Percentiles rank a stretch among this genome's conserved stretches.
phyloP scores from a whole-genome alignment of 2,329 filamentous ascomycete genomes.

The Pseudopithomyces maydicus region DNA sequence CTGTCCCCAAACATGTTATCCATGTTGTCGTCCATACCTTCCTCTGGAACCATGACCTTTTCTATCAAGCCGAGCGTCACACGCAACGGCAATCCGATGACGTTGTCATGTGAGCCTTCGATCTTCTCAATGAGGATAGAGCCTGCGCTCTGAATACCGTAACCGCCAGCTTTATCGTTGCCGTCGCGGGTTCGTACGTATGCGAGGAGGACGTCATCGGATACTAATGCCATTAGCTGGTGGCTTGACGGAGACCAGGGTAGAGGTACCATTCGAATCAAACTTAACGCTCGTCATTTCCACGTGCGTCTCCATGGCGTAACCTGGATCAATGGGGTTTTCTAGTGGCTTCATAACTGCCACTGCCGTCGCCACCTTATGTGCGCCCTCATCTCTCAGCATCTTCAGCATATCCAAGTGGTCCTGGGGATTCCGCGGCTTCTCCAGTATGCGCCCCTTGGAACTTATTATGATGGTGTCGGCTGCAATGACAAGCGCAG shows the following conservation, averaged over 20 bases:
- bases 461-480: conserved; percentile 87
- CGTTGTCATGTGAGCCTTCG: conserved; percentile 90
- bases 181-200: conserved; percentile 88
- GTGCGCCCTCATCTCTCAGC: conserved; percentile 75
- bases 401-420: conserved; percentile 84
- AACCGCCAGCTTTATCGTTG: conserved; percentile 94
- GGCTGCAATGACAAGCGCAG: conserved; percentile 83
- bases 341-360: conserved; percentile 81
- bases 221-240: conserved; percentile 47
- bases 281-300: conserved; percentile 95
- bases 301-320: conserved; percentile 77
- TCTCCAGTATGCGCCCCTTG: conserved; percentile 82
- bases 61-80: conserved; percentile 81
- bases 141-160: conserved; percentile 89
- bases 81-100: conserved; percentile 85
- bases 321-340: conserved; percentile 82
- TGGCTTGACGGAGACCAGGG: background rate
- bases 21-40: conserved; percentile 44
- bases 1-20: conserved; percentile 13
- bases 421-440: conserved; percentile 79
- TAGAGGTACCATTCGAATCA: conserved; percentile 62
- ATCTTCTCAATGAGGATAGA: conserved; percentile 87
- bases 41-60: conserved; percentile 78
- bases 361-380: conserved; percentile 86
- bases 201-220: conserved; percentile 81